phyloP scores from a whole-genome alignment of 208 protist genomes.

The Trypanosoma vivax region DNA sequence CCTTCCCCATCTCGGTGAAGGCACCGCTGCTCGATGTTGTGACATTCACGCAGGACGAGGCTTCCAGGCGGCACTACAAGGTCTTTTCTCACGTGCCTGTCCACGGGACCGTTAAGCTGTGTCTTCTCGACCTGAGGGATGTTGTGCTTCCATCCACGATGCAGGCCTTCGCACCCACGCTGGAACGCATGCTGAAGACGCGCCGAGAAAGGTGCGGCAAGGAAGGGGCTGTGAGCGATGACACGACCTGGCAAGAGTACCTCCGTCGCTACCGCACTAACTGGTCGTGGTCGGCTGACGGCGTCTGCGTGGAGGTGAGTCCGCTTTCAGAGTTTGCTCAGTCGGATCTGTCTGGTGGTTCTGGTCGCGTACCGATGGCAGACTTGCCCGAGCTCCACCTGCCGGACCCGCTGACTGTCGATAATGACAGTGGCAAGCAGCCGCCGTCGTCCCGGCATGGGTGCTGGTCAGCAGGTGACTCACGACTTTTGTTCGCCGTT shows the following conservation, averaged over 20 bases:
- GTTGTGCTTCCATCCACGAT: conserved; percentile 58
- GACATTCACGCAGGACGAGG: conserved; percentile 61
- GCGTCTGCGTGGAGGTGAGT: background rate
- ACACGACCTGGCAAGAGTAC: conserved; percentile 69
- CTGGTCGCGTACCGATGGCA: conserved; percentile 44
- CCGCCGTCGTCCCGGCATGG: background rate
- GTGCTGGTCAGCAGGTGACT: conserved; percentile 12
- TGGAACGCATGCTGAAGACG: conserved; percentile 33
- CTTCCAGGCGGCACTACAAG: conserved; percentile 64
- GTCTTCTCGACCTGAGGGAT: conserved; percentile 55
- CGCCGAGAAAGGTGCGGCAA: conserved; percentile 25
- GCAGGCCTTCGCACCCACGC: conserved; percentile 29
- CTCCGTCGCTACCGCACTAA: conserved; percentile 34
- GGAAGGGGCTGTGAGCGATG: conserved; percentile 14
- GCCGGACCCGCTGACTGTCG: conserved; percentile 42
- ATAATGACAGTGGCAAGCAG: conserved; percentile 50
- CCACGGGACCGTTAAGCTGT: conserved; percentile 69
- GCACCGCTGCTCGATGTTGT: conserved; percentile 57
- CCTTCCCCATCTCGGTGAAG: conserved; percentile 39
- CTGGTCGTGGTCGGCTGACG: background rate
- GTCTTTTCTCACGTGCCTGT: conserved; percentile 75
- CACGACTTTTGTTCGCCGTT: conserved; percentile 6
- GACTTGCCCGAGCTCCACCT: conserved; percentile 29
- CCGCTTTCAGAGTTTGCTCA: conserved; percentile 4
- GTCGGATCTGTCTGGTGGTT: conserved; percentile 48